phyloP scores from a whole-genome alignment of 1,284 basidiomycete species.

The Cystobasidiaceae sp. region DNA sequence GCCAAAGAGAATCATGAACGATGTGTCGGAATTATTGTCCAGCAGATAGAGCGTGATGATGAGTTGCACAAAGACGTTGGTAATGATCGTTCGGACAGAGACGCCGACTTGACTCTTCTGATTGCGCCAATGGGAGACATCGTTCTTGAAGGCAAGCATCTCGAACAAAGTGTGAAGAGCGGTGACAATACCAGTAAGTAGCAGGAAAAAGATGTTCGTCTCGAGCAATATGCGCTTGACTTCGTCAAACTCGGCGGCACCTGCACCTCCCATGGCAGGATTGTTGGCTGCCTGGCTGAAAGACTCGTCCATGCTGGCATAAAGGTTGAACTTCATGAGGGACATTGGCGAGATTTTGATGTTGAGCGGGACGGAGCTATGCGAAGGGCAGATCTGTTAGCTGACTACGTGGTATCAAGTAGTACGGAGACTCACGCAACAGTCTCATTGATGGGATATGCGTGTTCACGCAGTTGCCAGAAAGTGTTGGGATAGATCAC shows the following conservation, averaged over 20 bases:
- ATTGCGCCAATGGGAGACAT: slow-evolving; percentile 83
- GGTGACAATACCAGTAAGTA: slow-evolving; percentile 66
- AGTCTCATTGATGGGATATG: slow-evolving; percentile 47
- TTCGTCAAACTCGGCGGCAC: slow-evolving; percentile 76
- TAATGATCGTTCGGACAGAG: slow-evolving; percentile 61
- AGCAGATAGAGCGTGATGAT: slow-evolving; percentile 87
- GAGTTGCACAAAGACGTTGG: slow-evolving; percentile 57
- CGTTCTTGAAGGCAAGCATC: slow-evolving; percentile 78
- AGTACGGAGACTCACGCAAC: slow-evolving; percentile 30
- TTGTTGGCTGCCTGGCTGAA: slow-evolving; percentile 56
- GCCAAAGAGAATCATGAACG: slow-evolving; percentile 76
- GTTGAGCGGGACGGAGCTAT: slow-evolving; percentile 60
- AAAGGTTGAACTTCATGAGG: slow-evolving; percentile 45
- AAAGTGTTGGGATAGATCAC: slow-evolving; percentile 92
- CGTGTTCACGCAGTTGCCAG: slow-evolving; percentile 55
- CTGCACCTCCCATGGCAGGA: slow-evolving; percentile 37
- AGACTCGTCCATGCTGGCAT: slow-evolving; percentile 49
- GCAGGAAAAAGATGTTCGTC: slow-evolving; percentile 86
- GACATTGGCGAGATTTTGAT: slow-evolving; percentile 73
- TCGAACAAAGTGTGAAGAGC: slow-evolving; percentile 87
- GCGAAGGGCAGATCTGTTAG: no score
- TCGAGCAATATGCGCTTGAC: slow-evolving; percentile 83
- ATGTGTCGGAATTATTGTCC: slow-evolving; percentile 90
- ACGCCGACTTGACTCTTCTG: slow-evolving; percentile 58
- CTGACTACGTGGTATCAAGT: no score